These are phyloP conservation scores for Auricularia sp. DNA, from an alignment of 768 basidiomycete genomes.

Conservation along the genomic window DNA sequence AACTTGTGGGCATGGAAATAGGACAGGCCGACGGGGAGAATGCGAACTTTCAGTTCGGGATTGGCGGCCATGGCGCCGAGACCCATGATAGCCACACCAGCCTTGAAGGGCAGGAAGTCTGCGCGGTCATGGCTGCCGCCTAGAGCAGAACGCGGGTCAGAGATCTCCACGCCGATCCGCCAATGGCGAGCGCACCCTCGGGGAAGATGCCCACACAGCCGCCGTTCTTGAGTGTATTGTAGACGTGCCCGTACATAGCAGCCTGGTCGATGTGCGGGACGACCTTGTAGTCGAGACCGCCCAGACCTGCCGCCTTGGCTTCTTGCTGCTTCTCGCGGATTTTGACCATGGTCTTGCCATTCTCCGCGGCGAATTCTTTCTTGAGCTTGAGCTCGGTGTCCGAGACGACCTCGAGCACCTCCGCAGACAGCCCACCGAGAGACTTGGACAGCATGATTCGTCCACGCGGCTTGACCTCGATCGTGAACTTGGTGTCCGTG, in stretches of 20 bases:
- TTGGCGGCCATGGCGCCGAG: slow-evolving; percentile 94
- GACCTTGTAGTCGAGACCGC: slow-evolving; percentile 68
- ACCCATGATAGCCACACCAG: slow-evolving; percentile 96
- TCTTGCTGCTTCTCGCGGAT: slow-evolving; percentile 61
- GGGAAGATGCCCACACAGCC: slow-evolving; percentile 96
- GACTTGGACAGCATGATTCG: slow-evolving; percentile 82
- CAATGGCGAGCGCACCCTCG: slow-evolving; percentile 51
- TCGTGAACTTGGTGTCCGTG: slow-evolving; percentile 64
- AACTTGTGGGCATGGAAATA: slow-evolving; percentile 78
- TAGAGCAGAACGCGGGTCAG: slow-evolving; percentile 20
- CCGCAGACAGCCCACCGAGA: slow-evolving; percentile 64
- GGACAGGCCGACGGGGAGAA: slow-evolving; percentile 57
- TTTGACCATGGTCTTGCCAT: slow-evolving; percentile 57
- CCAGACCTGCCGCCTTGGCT: slow-evolving; percentile 38
- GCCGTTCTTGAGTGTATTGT: slow-evolving; percentile 72
- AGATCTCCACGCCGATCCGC: neutral
- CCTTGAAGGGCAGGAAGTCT: slow-evolving; percentile 91
- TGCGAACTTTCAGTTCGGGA: slow-evolving; percentile 75
- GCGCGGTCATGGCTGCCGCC: slow-evolving; percentile 98
- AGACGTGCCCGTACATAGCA: slow-evolving; percentile 90
- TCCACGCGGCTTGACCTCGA: slow-evolving; percentile 64
- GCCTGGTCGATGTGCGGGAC: slow-evolving; percentile 89
- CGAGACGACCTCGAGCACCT: slow-evolving; percentile 80
- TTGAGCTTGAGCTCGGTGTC: slow-evolving; percentile 79
- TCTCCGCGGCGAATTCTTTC: slow-evolving; percentile 77